Conservation (phyloP, 2,329 filamentous ascomycete species). For the Coleophoma crateriformis region DNA sequence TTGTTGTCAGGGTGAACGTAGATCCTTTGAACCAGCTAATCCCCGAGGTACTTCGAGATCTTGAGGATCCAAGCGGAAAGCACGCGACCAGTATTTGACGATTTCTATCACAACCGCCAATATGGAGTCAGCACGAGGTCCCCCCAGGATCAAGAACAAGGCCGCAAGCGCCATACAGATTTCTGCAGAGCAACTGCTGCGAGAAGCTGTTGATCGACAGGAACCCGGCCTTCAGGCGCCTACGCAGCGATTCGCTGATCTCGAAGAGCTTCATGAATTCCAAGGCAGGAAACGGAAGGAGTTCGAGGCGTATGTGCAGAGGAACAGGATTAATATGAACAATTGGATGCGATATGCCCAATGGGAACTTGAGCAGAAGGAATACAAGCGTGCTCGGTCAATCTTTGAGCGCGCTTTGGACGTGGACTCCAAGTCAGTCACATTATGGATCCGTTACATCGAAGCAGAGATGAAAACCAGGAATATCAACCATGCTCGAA, state of each 20-base stretch:
- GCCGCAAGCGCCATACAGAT: constrained; percentile 86
- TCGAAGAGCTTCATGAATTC: constrained; percentile 97
- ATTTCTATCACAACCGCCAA: constrained; percentile 21
- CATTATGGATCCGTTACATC: constrained; percentile 87
- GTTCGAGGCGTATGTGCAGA: constrained; percentile 95
- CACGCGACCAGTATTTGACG: too few relatives aligned
- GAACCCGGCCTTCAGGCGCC: constrained; percentile 83
- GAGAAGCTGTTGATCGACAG: constrained; percentile 95
- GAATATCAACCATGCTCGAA: constrained; percentile 95
- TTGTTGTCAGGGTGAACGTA: too few relatives aligned
- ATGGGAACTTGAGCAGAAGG: constrained; percentile 98
- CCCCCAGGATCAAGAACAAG: constrained; percentile 98
- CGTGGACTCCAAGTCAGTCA: constrained; percentile 80
- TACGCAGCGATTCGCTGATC: constrained; percentile 89
- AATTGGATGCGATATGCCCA: constrained; percentile 98
- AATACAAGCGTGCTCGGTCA: constrained; percentile 84
- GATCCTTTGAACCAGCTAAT: too few relatives aligned
- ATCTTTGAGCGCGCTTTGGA: constrained; percentile 95
- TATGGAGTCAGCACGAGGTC: constrained; percentile 89
- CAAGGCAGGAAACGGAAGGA: constrained; percentile 94
- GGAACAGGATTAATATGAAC: constrained; percentile 93
- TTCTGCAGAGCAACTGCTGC: constrained; percentile 92
- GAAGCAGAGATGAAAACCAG: constrained; percentile 93
- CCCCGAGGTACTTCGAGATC: too few relatives aligned
- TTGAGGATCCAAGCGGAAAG: too few relatives aligned